phyloP scores from a whole-genome alignment of 768 basidiomycete genomes.

The Cystobasidium tubakii region DNA sequence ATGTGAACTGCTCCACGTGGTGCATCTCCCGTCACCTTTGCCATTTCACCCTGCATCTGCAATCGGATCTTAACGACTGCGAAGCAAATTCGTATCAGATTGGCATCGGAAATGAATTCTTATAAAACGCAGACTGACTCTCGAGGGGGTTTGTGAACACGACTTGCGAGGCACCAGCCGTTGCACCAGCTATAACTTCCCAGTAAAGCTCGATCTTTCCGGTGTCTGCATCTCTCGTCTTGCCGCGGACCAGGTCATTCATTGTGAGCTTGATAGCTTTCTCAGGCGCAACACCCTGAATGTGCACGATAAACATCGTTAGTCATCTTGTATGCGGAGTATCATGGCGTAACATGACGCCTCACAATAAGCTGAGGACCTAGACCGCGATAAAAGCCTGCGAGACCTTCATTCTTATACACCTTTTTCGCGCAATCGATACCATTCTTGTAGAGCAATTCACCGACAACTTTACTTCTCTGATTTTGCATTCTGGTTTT shows the following conservation, averaged over 20 bases:
- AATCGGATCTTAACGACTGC: constrained; percentile 64
- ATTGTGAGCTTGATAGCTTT: constrained; percentile 98
- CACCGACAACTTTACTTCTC: constrained; percentile 89
- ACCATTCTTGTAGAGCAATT: constrained; percentile 93
- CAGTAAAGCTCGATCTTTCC: constrained; percentile 84
- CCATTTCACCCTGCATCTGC: constrained; percentile 91
- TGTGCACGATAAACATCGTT: neutral
- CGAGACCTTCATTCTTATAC: constrained; percentile 82
- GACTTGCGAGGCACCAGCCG: constrained; percentile 95
- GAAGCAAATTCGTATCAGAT: neutral
- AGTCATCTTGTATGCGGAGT: constrained; percentile 22
- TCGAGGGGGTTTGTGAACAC: constrained; percentile 97
- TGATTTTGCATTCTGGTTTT: constrained; percentile 88
- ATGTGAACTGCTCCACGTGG: constrained; percentile 87
- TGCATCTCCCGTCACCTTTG: constrained; percentile 59
- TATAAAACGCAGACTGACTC: constrained; percentile 56
- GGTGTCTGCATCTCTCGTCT: constrained; percentile 87
- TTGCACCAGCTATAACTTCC: constrained; percentile 86
- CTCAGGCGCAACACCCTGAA: constrained; percentile 85
- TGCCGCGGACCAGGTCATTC: constrained; percentile 79
- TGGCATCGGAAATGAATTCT: too few species aligned
- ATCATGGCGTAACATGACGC: neutral
- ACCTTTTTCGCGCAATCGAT: constrained; percentile 90
- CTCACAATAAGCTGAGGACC: constrained; percentile 85
- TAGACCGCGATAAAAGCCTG: constrained; percentile 94